phyloP scores from a whole-genome alignment of 108 stramenopile species.

The Cyclotella kingstonii region DNA sequence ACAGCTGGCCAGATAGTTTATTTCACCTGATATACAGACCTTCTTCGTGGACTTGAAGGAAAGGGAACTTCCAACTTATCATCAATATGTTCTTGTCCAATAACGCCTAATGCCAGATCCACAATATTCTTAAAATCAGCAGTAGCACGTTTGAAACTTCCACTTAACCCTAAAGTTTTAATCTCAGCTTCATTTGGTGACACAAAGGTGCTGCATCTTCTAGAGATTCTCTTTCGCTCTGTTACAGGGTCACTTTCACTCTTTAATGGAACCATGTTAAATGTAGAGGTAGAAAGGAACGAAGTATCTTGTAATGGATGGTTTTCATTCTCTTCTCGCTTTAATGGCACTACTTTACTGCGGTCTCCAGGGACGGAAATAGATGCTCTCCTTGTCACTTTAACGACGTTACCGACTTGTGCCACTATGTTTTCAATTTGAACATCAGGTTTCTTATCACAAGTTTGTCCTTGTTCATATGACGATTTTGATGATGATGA shows the following conservation, averaged over 20 bases:
- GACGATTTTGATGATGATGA: too few relatives aligned
- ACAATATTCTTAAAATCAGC: neutral
- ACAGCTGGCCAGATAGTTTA: neutral
- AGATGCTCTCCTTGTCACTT: too few relatives aligned
- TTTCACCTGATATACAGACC: neutral
- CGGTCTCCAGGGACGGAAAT: too few relatives aligned
- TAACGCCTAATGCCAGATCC: too few relatives aligned
- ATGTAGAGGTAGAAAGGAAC: neutral
- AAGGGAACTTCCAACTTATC: conserved; percentile 4
- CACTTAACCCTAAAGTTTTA: neutral
- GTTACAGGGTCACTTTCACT: neutral
- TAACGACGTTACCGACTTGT: too few relatives aligned
- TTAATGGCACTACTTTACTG: too few relatives aligned
- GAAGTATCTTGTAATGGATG: neutral
- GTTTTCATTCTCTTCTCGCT: too few relatives aligned
- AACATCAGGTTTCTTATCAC: too few relatives aligned
- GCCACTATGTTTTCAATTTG: too few relatives aligned
- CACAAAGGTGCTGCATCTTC: neutral
- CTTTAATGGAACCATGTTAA: neutral
- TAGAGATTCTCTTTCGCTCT: neutral
- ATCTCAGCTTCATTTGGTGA: neutral
- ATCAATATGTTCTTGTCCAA: neutral
- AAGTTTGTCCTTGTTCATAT: too few relatives aligned
- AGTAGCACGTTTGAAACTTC: neutral
- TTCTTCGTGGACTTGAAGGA: conserved; percentile 4